Base-by-base conservation (phyloP, 2,329 filamentous ascomycete genomes). In the Alternaria dauci region DNA sequence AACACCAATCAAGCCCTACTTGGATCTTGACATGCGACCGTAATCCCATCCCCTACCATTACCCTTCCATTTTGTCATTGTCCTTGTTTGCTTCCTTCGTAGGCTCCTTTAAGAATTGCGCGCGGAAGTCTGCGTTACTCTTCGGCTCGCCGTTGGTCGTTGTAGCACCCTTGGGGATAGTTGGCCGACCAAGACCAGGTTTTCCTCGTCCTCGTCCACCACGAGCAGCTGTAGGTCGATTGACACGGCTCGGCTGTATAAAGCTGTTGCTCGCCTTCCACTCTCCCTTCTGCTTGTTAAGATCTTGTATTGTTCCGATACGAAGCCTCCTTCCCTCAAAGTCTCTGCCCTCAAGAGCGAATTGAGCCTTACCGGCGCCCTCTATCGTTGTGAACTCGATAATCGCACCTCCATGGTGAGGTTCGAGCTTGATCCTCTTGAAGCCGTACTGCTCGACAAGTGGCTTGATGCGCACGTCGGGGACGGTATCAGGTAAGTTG, bases 401-500 rank as follows among this genome's bases (percentile, higher is more conserved):
- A 55, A 94, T 90, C 5, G 94, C 95, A 12, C 93, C 94, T 59
- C 90, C 89, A 63, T 96, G 91, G 61, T 93, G 87, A 1, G 93
- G 92, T 46, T 93, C 89, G 11, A 97, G 84, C 12, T 91, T 84
- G 4, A 98, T 84, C 76, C 94, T 94, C 65, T 89, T 84, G 25
- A 97, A 84, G 0, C 93, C 93, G 44, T 89, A 85, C 1, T 88
- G 85, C 68, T 93, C 90, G 8, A 91, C 88, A 3, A 96, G 81
- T 0, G 88, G 85, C 44, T 87, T 87, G 55, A 99, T 87, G 30
- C 94, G 92, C 1, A 91, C 88, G 71, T 96, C 92, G 66, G 96
- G 97, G 71, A 98, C 88, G 0, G 94, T 98, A 73, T 98, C 95
- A 0, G 95, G 93, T 1, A 99, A 83, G 63, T 94, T 91, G 79